phyloP scores from a whole-genome alignment of 2,329 filamentous ascomycete genomes.

The Neofusicoccum parvum region DNA sequence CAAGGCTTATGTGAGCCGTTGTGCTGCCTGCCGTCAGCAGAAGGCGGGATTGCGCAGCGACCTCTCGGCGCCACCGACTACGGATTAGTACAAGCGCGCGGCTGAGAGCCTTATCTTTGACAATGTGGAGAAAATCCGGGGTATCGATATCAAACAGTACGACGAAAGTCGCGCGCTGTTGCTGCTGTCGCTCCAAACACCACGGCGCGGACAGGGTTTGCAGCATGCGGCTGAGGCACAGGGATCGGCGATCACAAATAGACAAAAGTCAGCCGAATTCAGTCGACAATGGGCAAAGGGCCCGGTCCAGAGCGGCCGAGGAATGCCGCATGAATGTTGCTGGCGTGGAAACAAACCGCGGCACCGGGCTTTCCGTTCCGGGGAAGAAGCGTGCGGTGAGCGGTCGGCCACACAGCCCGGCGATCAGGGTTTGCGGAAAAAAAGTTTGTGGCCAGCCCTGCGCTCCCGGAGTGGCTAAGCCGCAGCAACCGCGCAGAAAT shows the following conservation, averaged over 20 bases:
- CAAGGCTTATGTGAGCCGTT: not conserved
- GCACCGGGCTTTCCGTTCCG: conserved; percentile 7
- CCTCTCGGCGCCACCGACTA: conserved; percentile 12
- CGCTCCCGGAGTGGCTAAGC: not conserved
- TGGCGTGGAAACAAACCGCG: conserved; percentile 1
- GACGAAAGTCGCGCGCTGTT: not conserved
- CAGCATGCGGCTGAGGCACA: not conserved
- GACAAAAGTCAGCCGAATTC: not conserved
- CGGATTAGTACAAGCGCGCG: conserved; percentile 16
- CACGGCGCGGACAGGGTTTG: not conserved
- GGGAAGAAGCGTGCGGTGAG: conserved; percentile 3
- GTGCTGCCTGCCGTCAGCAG: not conserved
- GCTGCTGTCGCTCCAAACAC: not conserved
- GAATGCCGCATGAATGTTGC: conserved; percentile 6
- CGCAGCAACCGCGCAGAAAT: conserved; percentile 3
- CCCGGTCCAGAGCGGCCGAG: not conserved
- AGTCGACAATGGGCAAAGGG: not conserved
- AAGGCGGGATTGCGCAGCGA: conserved; percentile 3
- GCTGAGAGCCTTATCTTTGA: conserved; percentile 6
- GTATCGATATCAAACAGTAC: conserved; percentile 15
- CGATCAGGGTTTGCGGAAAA: not conserved
- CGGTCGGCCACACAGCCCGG: not conserved
- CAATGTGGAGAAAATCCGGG: conserved; percentile 20
- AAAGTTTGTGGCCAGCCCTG: not conserved
- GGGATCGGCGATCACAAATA: not conserved